Evolutionary conservation across 2,329 filamentous ascomycete genomes (phyloP).

Genomic region (Microdochium trichocladiopsis): DNA sequence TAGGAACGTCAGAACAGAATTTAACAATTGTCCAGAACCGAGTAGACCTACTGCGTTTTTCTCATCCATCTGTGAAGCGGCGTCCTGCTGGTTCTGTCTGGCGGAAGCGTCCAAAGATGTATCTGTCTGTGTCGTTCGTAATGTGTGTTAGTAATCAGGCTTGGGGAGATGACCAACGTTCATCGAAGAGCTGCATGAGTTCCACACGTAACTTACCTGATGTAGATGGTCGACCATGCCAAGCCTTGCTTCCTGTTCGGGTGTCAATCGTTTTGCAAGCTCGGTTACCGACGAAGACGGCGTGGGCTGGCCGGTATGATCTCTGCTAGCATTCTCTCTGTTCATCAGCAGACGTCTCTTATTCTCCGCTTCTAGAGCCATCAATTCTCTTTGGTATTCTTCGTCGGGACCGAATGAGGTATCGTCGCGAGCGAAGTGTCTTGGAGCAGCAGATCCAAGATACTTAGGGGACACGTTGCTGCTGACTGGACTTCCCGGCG

Average conservation of each 20-base stretch:
- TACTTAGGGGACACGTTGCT: not conserved
- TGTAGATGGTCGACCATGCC: not conserved
- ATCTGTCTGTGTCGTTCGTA: not conserved
- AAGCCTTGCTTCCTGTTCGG: not conserved
- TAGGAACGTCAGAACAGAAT: no score
- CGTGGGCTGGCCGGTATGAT: not conserved
- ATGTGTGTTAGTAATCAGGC: not conserved
- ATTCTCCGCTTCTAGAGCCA: not conserved
- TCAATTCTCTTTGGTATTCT: not conserved
- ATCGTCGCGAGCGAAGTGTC: not conserved
- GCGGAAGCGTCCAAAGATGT: no score
- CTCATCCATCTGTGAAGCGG: no score
- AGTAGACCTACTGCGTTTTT: no score
- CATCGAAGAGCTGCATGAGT: not conserved
- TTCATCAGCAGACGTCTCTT: not conserved
- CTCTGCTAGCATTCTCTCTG: not conserved
- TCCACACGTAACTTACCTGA: not conserved
- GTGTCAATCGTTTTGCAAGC: not conserved
- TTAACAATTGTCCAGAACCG: no score
- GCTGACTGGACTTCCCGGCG: not conserved
- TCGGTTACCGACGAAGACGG: not conserved
- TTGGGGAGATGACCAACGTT: not conserved
- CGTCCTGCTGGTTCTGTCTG: no score
- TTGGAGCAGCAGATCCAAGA: not conserved
- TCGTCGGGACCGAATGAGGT: not conserved